These are phyloP conservation scores for Stygiomarasmius scandens DNA, from an alignment of 1,284 basidiomycete genomes.

Conservation along the genomic window DNA sequence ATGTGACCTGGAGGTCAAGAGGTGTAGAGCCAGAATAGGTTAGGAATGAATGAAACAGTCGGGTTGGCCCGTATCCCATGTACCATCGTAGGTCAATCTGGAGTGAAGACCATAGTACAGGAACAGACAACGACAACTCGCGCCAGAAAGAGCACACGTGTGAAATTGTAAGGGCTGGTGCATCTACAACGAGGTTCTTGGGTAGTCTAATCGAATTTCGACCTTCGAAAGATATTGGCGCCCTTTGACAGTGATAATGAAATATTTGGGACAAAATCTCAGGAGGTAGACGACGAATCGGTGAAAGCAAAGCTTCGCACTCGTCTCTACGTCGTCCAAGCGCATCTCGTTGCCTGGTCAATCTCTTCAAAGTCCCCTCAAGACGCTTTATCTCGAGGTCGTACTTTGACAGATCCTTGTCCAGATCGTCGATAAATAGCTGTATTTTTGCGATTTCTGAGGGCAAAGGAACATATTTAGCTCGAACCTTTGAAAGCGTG, in stretches of 20 bases:
- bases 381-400: background rate
- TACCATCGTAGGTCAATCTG: background rate
- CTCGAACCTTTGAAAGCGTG: background rate
- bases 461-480: background rate
- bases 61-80: background rate
- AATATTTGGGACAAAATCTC: slow-evolving; percentile 2
- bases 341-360: background rate
- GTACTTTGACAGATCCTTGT: background rate
- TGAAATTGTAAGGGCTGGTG: background rate
- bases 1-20: background rate
- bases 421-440: background rate
- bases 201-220: background rate
- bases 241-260: background rate
- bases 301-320: background rate
- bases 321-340: background rate
- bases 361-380: background rate
- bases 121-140: background rate
- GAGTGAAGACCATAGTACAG: background rate
- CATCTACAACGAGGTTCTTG: too few relatives aligned
- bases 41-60: background rate
- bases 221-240: background rate
- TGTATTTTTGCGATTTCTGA: background rate
- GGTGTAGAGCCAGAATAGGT: background rate
- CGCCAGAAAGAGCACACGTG: background rate
- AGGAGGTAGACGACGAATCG: slow-evolving; percentile 1